phyloP scores from a whole-genome alignment of 1,139 yeast species.

The Hemisphaericaspora xylofermentans region DNA sequence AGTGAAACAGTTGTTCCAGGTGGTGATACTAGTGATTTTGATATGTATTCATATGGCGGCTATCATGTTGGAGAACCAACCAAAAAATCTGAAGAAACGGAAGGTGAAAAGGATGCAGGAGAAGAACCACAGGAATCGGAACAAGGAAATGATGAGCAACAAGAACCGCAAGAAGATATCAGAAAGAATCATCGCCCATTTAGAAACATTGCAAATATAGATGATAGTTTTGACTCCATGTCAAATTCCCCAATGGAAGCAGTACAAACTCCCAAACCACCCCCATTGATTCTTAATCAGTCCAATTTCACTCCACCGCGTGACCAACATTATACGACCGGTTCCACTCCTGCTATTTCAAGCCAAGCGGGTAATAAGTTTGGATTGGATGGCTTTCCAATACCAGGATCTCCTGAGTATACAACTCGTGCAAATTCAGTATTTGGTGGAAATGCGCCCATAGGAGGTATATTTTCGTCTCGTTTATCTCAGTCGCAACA shows the following conservation, averaged over 20 bases:
- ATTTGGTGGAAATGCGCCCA: constrained; percentile 30
- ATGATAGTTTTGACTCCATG: constrained; percentile 29
- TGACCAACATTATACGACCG: background rate
- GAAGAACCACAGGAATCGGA: constrained; percentile 10
- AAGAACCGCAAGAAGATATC: constrained; percentile 1
- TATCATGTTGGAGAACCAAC: constrained; percentile 10
- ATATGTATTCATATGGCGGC: constrained; percentile 41
- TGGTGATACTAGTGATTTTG: constrained; percentile 14
- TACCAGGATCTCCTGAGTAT: constrained; percentile 48
- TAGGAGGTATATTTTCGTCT: constrained; percentile 33
- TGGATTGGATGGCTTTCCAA: constrained; percentile 41
- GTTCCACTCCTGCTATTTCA: background rate
- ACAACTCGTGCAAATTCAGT: constrained; percentile 50
- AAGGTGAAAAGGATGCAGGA: constrained; percentile 6
- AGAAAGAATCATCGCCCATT: constrained; percentile 3
- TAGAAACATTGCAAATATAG: constrained; percentile 21
- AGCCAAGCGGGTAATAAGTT: constrained; percentile 18
- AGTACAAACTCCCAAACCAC: constrained; percentile 17
- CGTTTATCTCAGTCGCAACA: constrained; percentile 48
- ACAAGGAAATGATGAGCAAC: constrained; percentile 2
- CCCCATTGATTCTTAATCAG: constrained; percentile 9
- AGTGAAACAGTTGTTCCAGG: constrained; percentile 15
- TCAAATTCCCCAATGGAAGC: constrained; percentile 11
- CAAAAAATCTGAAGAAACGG: constrained; percentile 11
- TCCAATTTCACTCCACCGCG: constrained; percentile 2